phyloP scores from a whole-genome alignment of 805 yeast genomes.

The Candida gorgasii region DNA sequence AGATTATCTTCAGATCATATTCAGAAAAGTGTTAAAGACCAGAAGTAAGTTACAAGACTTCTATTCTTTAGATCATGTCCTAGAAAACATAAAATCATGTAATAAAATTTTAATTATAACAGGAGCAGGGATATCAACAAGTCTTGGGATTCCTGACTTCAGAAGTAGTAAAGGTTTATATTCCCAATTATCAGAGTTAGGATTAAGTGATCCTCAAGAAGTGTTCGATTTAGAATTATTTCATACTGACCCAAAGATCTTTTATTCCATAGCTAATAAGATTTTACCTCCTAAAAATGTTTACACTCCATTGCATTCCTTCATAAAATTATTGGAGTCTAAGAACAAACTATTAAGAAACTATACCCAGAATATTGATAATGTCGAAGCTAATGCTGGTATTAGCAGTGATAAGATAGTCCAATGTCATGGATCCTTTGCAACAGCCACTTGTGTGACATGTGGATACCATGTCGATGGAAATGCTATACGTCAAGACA shows the following conservation, averaged over 20 bases:
- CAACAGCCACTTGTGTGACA: slow-evolving; percentile 71
- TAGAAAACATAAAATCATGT: slow-evolving; percentile 54
- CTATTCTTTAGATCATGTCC: slow-evolving; percentile 58
- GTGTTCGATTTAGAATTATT: slow-evolving; percentile 43
- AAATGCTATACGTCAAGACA: slow-evolving; percentile 43
- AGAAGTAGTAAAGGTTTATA: slow-evolving; percentile 65
- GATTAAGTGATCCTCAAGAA: slow-evolving; percentile 45
- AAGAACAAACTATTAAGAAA: slow-evolving; percentile 40
- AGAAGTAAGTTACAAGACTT: slow-evolving; percentile 57
- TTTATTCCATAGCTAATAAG: slow-evolving; percentile 46
- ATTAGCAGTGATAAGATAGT: slow-evolving; percentile 57
- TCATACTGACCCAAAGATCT: slow-evolving; percentile 37
- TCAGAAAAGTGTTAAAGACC: slow-evolving; percentile 58
- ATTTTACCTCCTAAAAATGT: slow-evolving; percentile 40
- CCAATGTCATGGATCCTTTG: slow-evolving; percentile 84
- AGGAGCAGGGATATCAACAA: slow-evolving; percentile 48
- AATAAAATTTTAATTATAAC: slow-evolving; percentile 42
- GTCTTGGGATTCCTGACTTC: slow-evolving; percentile 47
- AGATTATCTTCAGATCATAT: slow-evolving; percentile 58
- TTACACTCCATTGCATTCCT: slow-evolving; percentile 41
- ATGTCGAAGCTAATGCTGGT: slow-evolving; percentile 49
- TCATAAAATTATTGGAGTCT: slow-evolving; percentile 36
- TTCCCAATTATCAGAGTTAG: slow-evolving; percentile 46
- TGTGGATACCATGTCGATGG: slow-evolving; percentile 62
- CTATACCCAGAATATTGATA: slow-evolving; percentile 48